Conservation (phyloP, 208 protist genomes). For the Endotrypanum monterogeii region DNA sequence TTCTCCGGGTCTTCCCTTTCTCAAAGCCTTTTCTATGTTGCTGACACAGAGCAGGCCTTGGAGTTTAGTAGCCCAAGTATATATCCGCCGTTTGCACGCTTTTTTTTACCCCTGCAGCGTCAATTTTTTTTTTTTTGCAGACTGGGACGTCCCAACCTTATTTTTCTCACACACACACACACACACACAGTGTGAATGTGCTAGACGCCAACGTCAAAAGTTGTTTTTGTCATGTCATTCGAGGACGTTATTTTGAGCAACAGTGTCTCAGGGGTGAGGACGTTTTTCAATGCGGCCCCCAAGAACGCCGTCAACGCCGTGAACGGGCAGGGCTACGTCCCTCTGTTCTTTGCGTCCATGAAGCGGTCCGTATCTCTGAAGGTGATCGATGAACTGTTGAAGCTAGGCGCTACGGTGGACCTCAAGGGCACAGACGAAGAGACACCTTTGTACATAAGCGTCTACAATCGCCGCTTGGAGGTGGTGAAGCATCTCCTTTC, state of each 20-base stretch:
- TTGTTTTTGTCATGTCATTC: conserved; percentile 13
- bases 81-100: neutral
- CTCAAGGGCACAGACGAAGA: conserved; percentile 57
- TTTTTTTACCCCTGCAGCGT: conserved; percentile 19
- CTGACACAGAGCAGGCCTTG: neutral
- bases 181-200: neutral
- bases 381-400: conserved; percentile 55
- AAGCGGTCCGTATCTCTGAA: conserved; percentile 48
- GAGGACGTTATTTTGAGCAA: conserved; percentile 38
- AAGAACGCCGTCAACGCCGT: conserved; percentile 34
- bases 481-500: conserved; percentile 64
- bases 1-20: neutral
- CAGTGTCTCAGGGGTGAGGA: conserved; percentile 25
- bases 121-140: no score
- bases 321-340: conserved; percentile 68
- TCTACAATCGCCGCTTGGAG: conserved; percentile 70
- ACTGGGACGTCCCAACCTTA: no score
- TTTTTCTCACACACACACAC: conserved; percentile 11
- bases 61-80: neutral
- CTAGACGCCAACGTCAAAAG: neutral
- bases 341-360: conserved; percentile 89
- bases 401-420: conserved; percentile 67
- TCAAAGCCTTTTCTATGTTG: neutral
- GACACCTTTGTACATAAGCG: conserved; percentile 84
- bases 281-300: conserved; percentile 5